Percentiles rank a stretch among this genome's conserved stretches.
Evolutionary conservation across 1,284 basidiomycete genomes (phyloP).

Genomic region (Naganishia liquefaciens): DNA sequence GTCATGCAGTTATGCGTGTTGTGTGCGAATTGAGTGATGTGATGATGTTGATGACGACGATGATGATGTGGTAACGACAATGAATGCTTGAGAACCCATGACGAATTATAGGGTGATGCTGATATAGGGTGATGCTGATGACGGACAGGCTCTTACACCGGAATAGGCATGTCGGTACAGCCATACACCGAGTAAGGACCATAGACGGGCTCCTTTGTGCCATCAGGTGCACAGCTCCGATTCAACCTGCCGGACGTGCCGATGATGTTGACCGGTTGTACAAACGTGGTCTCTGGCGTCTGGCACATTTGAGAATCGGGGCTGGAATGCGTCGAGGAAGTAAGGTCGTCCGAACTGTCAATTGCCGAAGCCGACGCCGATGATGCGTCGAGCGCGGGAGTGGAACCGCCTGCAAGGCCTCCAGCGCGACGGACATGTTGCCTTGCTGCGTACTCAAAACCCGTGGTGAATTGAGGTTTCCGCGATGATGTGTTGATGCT

Average conservation of each 20-base stretch:
- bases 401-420: constrained; percentile 25
- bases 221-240: constrained; percentile 7
- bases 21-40: too few species aligned
- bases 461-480: constrained; percentile 12
- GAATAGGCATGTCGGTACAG: constrained; percentile 17
- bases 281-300: constrained; percentile 23
- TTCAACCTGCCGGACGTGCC: background rate
- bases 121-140: too few species aligned
- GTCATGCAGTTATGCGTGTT: too few species aligned
- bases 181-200: constrained; percentile 20
- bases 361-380: constrained; percentile 5
- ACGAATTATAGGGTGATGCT: background rate
- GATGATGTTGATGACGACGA: too few species aligned
- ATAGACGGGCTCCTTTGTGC: constrained; percentile 6
- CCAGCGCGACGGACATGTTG: constrained; percentile 17
- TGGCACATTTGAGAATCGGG: constrained; percentile 30
- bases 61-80: too few species aligned
- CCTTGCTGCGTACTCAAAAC: constrained; percentile 22
- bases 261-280: constrained; percentile 16
- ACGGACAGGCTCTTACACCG: background rate
- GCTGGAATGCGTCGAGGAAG: constrained; percentile 27
- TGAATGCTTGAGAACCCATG: too few species aligned
- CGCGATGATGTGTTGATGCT: constrained; percentile 3
- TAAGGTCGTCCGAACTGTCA: constrained; percentile 17
- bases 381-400: constrained; percentile 7